Conservation (phyloP, 2,329 filamentous ascomycete genomes). For the Talaromyces sp. region DNA sequence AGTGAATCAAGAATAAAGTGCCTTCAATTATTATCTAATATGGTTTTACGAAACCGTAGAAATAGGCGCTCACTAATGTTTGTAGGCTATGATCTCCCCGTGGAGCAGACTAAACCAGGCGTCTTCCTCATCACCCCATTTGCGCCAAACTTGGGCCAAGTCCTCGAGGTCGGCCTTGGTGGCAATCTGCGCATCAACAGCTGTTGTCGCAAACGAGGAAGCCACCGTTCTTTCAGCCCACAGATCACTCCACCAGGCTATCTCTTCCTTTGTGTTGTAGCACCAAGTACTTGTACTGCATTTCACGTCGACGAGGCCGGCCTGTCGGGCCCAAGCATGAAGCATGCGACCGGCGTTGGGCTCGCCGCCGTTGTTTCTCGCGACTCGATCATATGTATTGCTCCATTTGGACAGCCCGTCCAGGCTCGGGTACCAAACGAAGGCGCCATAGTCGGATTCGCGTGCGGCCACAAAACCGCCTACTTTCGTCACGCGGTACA, state of each 20-base stretch:
- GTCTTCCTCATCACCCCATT: constrained; percentile 16
- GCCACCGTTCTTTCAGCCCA: constrained; percentile 12
- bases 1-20: too few relatives aligned
- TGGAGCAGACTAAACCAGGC: constrained; percentile 16
- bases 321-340: constrained; percentile 27
- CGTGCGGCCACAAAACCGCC: constrained; percentile 52
- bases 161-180: constrained; percentile 8
- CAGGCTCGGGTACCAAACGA: constrained; percentile 33
- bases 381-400: constrained; percentile 24
- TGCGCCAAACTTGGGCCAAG: constrained; percentile 9
- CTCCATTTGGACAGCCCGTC: constrained; percentile 28
- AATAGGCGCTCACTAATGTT: neutral
- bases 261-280: constrained; percentile 16
- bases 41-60: neutral
- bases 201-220: constrained; percentile 15
- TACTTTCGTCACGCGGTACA: constrained; percentile 52
- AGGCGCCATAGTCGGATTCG: constrained; percentile 33
- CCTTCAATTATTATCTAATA: neutral
- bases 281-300: constrained; percentile 19
- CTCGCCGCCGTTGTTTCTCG: constrained; percentile 16
- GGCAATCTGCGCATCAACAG: constrained; percentile 12
- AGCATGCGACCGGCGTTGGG: constrained; percentile 24
- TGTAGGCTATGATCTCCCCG: constrained; percentile 15
- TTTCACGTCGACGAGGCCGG: constrained; percentile 25
- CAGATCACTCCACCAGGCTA: constrained; percentile 16